phyloP scores from a whole-genome alignment of 1,284 basidiomycete species.

The Sparassis latifolia region DNA sequence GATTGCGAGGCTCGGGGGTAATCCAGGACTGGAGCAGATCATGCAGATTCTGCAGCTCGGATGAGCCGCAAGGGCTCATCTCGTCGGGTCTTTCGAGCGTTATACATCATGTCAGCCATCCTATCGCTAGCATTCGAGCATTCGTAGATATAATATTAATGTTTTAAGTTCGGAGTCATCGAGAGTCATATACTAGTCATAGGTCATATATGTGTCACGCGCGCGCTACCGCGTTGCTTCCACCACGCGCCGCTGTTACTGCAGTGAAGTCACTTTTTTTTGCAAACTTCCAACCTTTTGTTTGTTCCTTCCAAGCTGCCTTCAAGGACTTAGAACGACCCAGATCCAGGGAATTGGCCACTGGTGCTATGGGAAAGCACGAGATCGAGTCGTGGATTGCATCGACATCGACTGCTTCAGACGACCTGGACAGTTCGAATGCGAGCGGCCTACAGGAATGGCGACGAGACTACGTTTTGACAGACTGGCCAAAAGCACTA shows the following conservation, averaged over 20 bases:
- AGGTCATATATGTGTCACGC: no score
- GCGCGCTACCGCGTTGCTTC: no score
- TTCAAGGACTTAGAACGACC: background rate
- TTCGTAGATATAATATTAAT: background rate
- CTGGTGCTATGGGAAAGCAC: constrained; percentile 27
- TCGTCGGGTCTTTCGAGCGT: no score
- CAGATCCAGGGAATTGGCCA: constrained; percentile 10
- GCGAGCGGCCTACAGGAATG: constrained; percentile 25
- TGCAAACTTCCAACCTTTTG: no score
- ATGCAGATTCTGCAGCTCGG: constrained; percentile 36
- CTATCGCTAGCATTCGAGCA: no score
- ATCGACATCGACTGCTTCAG: constrained; percentile 22
- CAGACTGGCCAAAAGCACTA: constrained; percentile 52
- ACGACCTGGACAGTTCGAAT: constrained; percentile 20
- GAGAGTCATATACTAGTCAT: no score
- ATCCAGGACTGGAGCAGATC: constrained; percentile 38
- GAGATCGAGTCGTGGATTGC: constrained; percentile 36
- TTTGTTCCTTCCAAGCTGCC: no score
- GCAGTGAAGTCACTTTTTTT: no score
- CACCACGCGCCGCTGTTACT: no score
- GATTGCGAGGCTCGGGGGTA: constrained; percentile 55
- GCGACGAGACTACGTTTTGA: constrained; percentile 43
- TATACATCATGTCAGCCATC: no score
- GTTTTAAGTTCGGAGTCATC: no score
- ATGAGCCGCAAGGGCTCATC: background rate